Conservation (phyloP, 164 flowering plant genomes). For the Tetracentron sinense region DNA sequence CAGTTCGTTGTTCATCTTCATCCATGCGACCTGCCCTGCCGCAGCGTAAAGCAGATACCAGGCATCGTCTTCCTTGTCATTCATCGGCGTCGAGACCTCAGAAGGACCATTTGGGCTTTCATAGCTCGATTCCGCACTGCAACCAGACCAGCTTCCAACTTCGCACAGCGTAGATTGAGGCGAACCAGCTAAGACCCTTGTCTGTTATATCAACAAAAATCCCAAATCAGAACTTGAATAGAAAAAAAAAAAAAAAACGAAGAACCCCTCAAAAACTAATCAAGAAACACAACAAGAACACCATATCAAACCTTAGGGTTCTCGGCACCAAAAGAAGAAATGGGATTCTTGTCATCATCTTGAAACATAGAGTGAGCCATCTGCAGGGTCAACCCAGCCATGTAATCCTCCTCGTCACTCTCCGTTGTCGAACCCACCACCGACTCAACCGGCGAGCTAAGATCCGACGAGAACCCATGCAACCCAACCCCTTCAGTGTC, state of each 20-base stretch:
- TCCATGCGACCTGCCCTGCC: constrained; percentile 59
- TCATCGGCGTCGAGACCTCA: constrained; percentile 22
- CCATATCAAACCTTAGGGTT: constrained; percentile 30
- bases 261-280: no score
- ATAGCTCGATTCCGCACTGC: constrained; percentile 42
- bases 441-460: constrained; percentile 27
- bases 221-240: neutral
- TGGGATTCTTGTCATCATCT: constrained; percentile 29
- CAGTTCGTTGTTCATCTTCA: constrained; percentile 37
- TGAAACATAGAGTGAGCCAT: constrained; percentile 47
- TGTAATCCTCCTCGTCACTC: constrained; percentile 34
- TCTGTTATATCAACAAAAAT: constrained; percentile 23
- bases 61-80: constrained; percentile 25
- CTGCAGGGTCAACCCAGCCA: constrained; percentile 45
- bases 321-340: constrained; percentile 13
- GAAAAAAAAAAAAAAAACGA: no score
- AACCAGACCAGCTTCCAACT: constrained; percentile 37
- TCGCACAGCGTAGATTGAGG: constrained; percentile 67
- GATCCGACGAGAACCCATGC: constrained; percentile 24
- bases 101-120: constrained; percentile 49
- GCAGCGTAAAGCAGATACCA: constrained; percentile 67
- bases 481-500: constrained; percentile 26
- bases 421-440: constrained; percentile 32
- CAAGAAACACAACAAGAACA: neutral
- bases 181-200: constrained; percentile 41